These are phyloP conservation scores for Talaromyces sp. DNA, from an alignment of 2,329 filamentous ascomycete species.

Conservation along the genomic window DNA sequence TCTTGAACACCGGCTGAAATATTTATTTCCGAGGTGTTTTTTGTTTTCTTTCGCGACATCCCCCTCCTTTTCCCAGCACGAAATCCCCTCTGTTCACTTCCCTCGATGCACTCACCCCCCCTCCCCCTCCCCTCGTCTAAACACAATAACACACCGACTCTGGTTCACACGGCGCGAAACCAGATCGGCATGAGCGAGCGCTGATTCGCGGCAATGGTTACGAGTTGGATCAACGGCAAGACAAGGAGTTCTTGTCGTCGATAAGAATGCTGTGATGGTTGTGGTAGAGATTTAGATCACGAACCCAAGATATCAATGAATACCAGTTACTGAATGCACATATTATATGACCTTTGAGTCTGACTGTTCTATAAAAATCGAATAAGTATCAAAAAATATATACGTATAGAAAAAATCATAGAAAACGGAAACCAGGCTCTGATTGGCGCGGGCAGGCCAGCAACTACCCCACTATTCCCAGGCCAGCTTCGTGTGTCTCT, in stretches of 20 bases:
- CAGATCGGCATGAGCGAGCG: conserved; percentile 1
- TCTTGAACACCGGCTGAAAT: background rate
- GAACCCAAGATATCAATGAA: conserved; percentile 10
- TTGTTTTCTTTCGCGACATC: background rate
- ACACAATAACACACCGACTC: conserved; percentile 5
- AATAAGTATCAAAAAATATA: too few species aligned
- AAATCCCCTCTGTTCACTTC: background rate
- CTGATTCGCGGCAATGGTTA: conserved; percentile 1
- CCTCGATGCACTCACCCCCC: conserved; percentile 6
- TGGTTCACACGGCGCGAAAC: conserved; percentile 2
- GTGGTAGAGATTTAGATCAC: conserved; percentile 12
- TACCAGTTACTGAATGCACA: conserved; percentile 9
- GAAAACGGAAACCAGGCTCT: background rate
- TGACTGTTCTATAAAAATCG: background rate
- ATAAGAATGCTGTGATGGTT: conserved; percentile 4
- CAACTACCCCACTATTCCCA: background rate
- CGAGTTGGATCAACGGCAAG: conserved; percentile 1
- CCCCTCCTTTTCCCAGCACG: background rate
- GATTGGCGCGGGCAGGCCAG: background rate
- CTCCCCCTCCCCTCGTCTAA: background rate
- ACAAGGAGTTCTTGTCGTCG: background rate
- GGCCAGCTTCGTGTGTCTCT: background rate
- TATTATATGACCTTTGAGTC: too few species aligned
- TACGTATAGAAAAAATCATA: background rate
- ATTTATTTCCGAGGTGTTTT: background rate